Percentiles rank a stretch among this genome's conserved stretches.
These are phyloP conservation scores for Talinum fruticosum DNA, from an alignment of 148 eudicot species.

Conservation along the genomic window DNA sequence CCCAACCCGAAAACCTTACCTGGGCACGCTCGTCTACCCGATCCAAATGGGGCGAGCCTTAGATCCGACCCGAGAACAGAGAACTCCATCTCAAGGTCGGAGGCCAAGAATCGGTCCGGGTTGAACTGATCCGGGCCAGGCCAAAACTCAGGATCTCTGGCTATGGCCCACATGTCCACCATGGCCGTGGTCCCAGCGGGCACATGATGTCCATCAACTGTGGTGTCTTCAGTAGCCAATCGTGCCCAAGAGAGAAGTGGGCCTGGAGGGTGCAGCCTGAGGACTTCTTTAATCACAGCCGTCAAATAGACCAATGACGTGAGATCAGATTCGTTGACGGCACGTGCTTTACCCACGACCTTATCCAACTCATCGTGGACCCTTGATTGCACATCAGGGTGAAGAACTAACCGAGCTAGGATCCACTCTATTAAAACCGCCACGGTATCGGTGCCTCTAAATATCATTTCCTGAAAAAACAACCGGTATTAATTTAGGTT, in stretches of 20 bases:
- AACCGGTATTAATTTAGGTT: too few relatives aligned
- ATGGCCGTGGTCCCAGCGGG: not conserved
- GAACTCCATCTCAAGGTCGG: not conserved
- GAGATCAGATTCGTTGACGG: not conserved
- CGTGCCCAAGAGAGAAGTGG: not conserved
- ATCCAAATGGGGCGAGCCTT: not conserved
- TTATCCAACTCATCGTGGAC: not conserved
- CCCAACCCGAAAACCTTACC: not conserved
- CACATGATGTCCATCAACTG: not conserved
- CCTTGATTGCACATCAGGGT: not conserved
- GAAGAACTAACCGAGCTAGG: not conserved
- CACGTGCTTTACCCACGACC: not conserved
- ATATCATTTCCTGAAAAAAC: not conserved
- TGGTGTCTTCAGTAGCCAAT: not conserved
- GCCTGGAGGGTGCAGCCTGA: not conserved
- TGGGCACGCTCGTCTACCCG: not conserved
- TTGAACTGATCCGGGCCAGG: not conserved
- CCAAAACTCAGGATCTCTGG: not conserved
- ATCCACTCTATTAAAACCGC: not conserved
- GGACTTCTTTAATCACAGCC: not conserved
- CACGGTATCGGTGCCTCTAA: not conserved
- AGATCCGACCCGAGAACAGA: not conserved
- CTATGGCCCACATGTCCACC: not conserved
- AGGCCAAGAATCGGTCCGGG: not conserved
- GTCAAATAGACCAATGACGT: not conserved